phyloP scores from a whole-genome alignment of 1,139 yeast species.

The Yamadazyma epiphylla region DNA sequence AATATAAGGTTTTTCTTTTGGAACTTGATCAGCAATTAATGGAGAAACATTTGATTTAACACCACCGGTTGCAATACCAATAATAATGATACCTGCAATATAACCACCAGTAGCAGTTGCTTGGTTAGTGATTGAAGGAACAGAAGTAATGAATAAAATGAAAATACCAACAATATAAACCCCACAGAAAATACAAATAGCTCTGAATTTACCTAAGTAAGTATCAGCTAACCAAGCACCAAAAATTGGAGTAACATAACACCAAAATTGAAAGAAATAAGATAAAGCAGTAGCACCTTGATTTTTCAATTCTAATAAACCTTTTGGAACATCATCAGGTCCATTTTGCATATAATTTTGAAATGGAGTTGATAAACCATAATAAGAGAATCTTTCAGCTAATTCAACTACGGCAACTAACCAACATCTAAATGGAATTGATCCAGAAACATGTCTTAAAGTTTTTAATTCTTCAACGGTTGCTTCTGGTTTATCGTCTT shows the following conservation, averaged over 20 bases:
- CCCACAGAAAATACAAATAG: slow-evolving; percentile 59
- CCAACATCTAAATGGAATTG: slow-evolving; percentile 52
- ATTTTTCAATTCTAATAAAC: slow-evolving; percentile 60
- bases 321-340: slow-evolving; percentile 46
- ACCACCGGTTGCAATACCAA: slow-evolving; percentile 81
- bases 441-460: slow-evolving; percentile 39
- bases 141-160: slow-evolving; percentile 66
- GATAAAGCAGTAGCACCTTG: slow-evolving; percentile 72
- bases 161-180: slow-evolving; percentile 62
- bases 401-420: slow-evolving; percentile 75
- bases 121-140: slow-evolving; percentile 55
- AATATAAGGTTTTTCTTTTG: slow-evolving; percentile 35
- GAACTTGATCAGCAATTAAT: slow-evolving; percentile 71
- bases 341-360: slow-evolving; percentile 71
- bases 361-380: slow-evolving; percentile 73
- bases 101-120: slow-evolving; percentile 49
- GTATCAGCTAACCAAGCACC: slow-evolving; percentile 80
- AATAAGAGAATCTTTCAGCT: slow-evolving; percentile 81
- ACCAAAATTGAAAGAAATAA: slow-evolving; percentile 77
- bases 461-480: slow-evolving; percentile 36
- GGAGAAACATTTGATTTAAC: slow-evolving; percentile 80
- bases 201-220: slow-evolving; percentile 66
- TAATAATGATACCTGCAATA: slow-evolving; percentile 59
- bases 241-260: slow-evolving; percentile 73
- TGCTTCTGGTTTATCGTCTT: slow-evolving; percentile 27